phyloP scores from a whole-genome alignment of 179 eudicot species.

The Camellia oleifera region DNA sequence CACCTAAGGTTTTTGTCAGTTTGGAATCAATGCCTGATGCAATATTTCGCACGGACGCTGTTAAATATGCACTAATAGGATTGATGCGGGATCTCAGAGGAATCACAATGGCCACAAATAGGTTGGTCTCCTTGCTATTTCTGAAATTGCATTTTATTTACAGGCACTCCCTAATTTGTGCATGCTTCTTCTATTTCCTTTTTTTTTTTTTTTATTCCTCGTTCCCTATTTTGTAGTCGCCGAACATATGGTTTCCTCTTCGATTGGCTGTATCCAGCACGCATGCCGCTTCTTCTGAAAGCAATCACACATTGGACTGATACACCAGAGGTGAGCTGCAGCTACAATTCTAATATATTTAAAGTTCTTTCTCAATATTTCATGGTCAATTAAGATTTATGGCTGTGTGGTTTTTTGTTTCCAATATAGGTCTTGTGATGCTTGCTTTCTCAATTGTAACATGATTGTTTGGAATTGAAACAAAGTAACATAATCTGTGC shows the following conservation, averaged over 20 bases:
- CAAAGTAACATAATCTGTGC: not conserved
- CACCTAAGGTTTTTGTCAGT: constrained; percentile 62
- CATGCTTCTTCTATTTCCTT: constrained; percentile 4
- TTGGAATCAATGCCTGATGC: constrained; percentile 82
- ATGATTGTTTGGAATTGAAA: constrained; percentile 1
- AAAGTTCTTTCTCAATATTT: not conserved
- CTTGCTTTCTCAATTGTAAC: not conserved
- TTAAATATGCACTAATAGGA: constrained; percentile 82
- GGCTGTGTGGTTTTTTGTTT: not conserved
- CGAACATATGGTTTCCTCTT: constrained; percentile 88
- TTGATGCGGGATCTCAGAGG: constrained; percentile 98
- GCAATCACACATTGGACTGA: constrained; percentile 98
- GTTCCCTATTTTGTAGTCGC: constrained; percentile 53
- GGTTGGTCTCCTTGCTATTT: constrained; percentile 35
- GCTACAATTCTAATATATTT: not conserved
- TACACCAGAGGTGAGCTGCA: constrained; percentile 78
- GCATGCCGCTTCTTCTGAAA: constrained; percentile 81
- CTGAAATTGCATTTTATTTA: not conserved
- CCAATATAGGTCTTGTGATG: not conserved
- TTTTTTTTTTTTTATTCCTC: not conserved
- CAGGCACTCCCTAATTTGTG: not conserved
- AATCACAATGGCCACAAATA: constrained; percentile 93
- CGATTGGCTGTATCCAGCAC: constrained; percentile 97
- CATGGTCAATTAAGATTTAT: not conserved
- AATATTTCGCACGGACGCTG: constrained; percentile 74